Base-by-base conservation (phyloP, 2,329 filamentous ascomycete species). In the Calonectria naviculata region DNA sequence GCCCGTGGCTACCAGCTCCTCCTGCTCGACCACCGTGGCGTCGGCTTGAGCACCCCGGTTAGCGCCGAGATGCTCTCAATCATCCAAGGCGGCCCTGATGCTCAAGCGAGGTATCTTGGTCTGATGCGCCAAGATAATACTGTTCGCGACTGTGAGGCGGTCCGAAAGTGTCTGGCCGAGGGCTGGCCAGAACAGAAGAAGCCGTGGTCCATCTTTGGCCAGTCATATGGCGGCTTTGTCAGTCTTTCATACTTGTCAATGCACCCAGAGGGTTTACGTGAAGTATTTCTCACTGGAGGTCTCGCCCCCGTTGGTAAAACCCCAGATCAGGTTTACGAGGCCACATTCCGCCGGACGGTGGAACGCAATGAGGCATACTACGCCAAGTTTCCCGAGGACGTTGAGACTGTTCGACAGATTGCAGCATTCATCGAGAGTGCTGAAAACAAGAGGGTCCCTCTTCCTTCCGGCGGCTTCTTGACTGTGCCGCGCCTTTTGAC, bases 141-240 rank as follows among this genome's bases (percentile, higher is more conserved):
- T 63, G 95, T 98, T 46, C 91, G 90, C 56, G 96, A 98, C 79
- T 94, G 93, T 74, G 96, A 98, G 81, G 95, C 95, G 5, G 91
- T 98, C 36, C 90, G 96, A 6, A 89, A 91, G 77, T 92, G 89
- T 44, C 86, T 98, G 65, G 97, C 93, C 0, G 85, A 87, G 6
- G 90, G 92, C 63, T 93, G 91, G 77, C 91, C 93, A 0, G 85
- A 89, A 26, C 90, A 93, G 58, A 91, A 93, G 80, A 90, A 91
- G 81, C 92, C 92, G 80, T 98, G 95, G 96, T 93, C 92, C 69
- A 89, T 97, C 34, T 93, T 97, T 73, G 96, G 96, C 10, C 96
- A 98, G 84, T 95, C 93, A 19, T 98, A 97, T 82, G 96, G 96
- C 44, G 96, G 96, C 1, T 98, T 98, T 82, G 94, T 95, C 79